Conservation (phyloP, 257 asterid genomes). For the Sherardia arvensis region DNA sequence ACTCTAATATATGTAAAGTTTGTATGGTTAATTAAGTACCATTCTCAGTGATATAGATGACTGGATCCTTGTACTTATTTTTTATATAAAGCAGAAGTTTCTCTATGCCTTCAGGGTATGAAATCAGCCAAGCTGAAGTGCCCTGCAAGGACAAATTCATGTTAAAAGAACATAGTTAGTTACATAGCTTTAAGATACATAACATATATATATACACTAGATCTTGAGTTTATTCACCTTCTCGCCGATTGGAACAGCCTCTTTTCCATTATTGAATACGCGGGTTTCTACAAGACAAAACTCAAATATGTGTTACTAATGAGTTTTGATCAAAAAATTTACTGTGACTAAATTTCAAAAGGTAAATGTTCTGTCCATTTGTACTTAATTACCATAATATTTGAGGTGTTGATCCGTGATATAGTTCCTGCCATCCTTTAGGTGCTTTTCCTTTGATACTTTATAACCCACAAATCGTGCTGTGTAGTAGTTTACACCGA, state of each 20-base stretch:
- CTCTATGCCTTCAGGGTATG: neutral
- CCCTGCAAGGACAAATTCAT: neutral
- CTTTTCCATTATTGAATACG: neutral
- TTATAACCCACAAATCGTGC: neutral
- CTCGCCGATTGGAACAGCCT: neutral
- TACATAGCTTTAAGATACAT: too few relatives aligned
- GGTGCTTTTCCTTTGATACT: neutral
- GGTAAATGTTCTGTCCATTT: too few relatives aligned
- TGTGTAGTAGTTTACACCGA: slow-evolving; percentile 7
- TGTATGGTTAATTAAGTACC: slow-evolving; percentile 21
- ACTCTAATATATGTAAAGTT: too few relatives aligned
- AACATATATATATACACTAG: too few relatives aligned
- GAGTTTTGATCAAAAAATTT: neutral
- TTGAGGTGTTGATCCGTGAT: neutral
- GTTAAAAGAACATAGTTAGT: too few relatives aligned
- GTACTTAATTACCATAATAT: neutral
- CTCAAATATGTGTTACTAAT: too few relatives aligned
- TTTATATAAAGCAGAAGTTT: slow-evolving; percentile 18
- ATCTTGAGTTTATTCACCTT: neutral
- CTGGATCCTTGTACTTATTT: slow-evolving; percentile 25
- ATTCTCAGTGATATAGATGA: slow-evolving; percentile 39
- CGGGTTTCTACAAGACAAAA: neutral
- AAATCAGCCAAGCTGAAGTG: neutral
- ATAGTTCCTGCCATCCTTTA: neutral
- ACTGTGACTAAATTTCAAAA: neutral